Percentiles rank a stretch among this genome's conserved stretches.
phyloP scores from a whole-genome alignment of 208 protist species.

The Phytomonas sp. region DNA sequence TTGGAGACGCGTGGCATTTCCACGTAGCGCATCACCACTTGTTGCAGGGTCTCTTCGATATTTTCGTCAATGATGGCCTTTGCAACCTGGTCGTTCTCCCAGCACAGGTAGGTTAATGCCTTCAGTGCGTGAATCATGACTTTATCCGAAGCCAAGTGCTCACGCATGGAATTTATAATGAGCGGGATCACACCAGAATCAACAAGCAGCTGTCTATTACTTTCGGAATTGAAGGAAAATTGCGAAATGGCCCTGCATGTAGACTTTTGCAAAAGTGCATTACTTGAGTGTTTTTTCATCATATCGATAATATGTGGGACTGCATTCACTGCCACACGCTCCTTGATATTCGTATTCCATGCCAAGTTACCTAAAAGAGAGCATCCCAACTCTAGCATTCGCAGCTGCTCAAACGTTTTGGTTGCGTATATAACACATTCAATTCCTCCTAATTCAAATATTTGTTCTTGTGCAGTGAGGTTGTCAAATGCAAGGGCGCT shows the following conservation, averaged over 20 bases:
- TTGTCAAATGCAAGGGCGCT: constrained; percentile 90
- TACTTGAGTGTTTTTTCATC: constrained; percentile 73
- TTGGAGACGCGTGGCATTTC: constrained; percentile 63
- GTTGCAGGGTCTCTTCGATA: constrained; percentile 70
- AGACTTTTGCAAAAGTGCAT: constrained; percentile 85
- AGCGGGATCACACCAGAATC: constrained; percentile 81
- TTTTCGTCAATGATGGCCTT: constrained; percentile 77
- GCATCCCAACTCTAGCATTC: constrained; percentile 88
- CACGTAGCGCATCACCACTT: constrained; percentile 60
- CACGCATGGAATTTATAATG: constrained; percentile 80
- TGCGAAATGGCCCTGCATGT: constrained; percentile 87
- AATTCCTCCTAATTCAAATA: constrained; percentile 84
- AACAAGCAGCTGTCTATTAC: constrained; percentile 75
- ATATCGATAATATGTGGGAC: constrained; percentile 81
- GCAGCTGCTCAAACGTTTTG: constrained; percentile 78
- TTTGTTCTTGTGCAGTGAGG: constrained; percentile 79
- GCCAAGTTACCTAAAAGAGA: constrained; percentile 85
- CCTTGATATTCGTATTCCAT: constrained; percentile 90
- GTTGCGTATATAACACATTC: constrained; percentile 83
- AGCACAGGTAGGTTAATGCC: constrained; percentile 89
- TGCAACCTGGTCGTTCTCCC: constrained; percentile 82
- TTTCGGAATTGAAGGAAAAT: constrained; percentile 90
- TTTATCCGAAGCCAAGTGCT: constrained; percentile 79
- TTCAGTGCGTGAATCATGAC: constrained; percentile 87
- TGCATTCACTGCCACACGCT: constrained; percentile 71